Evolutionary conservation across 371 early-diverging fungal genomes (phyloP).

Genomic region (Saksenaea vasiformis): DNA sequence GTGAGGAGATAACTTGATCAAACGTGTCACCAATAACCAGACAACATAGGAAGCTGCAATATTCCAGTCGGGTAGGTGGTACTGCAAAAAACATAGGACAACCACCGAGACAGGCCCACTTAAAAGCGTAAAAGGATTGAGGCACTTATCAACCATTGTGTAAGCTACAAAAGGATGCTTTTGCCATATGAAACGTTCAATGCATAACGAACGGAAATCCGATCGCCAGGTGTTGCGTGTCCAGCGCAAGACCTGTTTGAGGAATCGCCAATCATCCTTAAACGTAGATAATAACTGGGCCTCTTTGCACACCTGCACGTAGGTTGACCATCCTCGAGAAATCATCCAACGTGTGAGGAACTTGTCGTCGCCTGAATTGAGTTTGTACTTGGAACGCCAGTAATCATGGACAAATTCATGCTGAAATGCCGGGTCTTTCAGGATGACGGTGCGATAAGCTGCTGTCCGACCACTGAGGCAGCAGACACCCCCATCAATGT

Average conservation of each 20-base stretch:
- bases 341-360: slow-evolving; percentile 81
- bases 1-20: slow-evolving; percentile 73
- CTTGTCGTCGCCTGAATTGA: slow-evolving; percentile 80
- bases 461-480: slow-evolving; percentile 82
- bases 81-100: slow-evolving; percentile 33
- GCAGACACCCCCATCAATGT: slow-evolving; percentile 79
- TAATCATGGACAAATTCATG: slow-evolving; percentile 71
- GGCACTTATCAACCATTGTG: slow-evolving; percentile 77
- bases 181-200: slow-evolving; percentile 65
- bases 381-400: slow-evolving; percentile 71
- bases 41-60: slow-evolving; percentile 62
- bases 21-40: slow-evolving; percentile 70
- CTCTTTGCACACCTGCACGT: slow-evolving; percentile 73
- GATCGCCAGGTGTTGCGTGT: slow-evolving; percentile 81
- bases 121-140: slow-evolving; percentile 74
- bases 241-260: slow-evolving; percentile 74
- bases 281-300: slow-evolving; percentile 74
- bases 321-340: slow-evolving; percentile 71
- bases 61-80: slow-evolving; percentile 56
- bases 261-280: slow-evolving; percentile 79
- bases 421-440: slow-evolving; percentile 75
- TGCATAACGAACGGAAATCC: slow-evolving; percentile 67
- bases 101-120: slow-evolving; percentile 68
- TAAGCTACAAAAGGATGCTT: slow-evolving; percentile 75
- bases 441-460: slow-evolving; percentile 72